phyloP scores from a whole-genome alignment of 495 filamentous ascomycete genomes.

The Clohesyomyces aquaticus region DNA sequence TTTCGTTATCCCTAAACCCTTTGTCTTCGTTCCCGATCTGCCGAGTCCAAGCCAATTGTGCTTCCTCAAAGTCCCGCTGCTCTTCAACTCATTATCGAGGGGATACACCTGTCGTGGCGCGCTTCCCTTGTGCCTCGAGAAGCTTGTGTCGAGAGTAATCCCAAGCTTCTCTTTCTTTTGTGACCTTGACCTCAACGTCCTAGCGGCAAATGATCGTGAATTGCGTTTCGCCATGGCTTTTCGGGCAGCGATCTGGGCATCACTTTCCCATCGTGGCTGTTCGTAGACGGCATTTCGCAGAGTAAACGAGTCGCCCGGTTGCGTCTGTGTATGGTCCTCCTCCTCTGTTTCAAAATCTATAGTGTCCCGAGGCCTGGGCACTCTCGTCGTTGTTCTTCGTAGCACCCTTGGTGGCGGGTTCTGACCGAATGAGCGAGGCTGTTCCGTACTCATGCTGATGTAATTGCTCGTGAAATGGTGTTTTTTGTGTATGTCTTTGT shows the following conservation, averaged over 20 bases:
- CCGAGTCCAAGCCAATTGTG: slow-evolving; percentile 33
- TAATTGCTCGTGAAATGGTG: background rate
- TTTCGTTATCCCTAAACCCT: slow-evolving; percentile 29
- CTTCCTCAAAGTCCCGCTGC: slow-evolving; percentile 21
- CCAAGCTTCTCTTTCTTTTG: slow-evolving; percentile 40
- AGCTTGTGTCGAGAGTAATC: slow-evolving; percentile 44
- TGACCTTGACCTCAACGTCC: slow-evolving; percentile 30
- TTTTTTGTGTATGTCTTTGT: background rate
- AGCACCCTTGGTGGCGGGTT: slow-evolving; percentile 2
- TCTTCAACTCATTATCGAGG: slow-evolving; percentile 29
- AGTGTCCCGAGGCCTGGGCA: background rate
- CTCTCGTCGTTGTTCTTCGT: background rate
- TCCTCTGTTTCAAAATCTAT: slow-evolving; percentile 12
- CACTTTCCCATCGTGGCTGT: slow-evolving; percentile 8
- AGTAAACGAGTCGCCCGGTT: slow-evolving; percentile 21
- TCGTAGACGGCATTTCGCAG: slow-evolving; percentile 15
- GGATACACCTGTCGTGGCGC: slow-evolving; percentile 43
- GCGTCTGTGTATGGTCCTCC: slow-evolving; percentile 5
- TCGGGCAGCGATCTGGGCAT: slow-evolving; percentile 37
- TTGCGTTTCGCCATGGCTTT: slow-evolving; percentile 37
- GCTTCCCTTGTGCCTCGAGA: slow-evolving; percentile 38
- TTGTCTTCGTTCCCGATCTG: slow-evolving; percentile 14
- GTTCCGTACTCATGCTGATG: slow-evolving; percentile 6
- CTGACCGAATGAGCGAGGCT: slow-evolving; percentile 6
- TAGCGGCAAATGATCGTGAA: slow-evolving; percentile 28